A percentile compares a stretch with the other conserved stretches of the same genome.
Evolutionary conservation across 2,329 filamentous ascomycete genomes (phyloP).

Genomic region (Aspergillus udagawae): DNA sequence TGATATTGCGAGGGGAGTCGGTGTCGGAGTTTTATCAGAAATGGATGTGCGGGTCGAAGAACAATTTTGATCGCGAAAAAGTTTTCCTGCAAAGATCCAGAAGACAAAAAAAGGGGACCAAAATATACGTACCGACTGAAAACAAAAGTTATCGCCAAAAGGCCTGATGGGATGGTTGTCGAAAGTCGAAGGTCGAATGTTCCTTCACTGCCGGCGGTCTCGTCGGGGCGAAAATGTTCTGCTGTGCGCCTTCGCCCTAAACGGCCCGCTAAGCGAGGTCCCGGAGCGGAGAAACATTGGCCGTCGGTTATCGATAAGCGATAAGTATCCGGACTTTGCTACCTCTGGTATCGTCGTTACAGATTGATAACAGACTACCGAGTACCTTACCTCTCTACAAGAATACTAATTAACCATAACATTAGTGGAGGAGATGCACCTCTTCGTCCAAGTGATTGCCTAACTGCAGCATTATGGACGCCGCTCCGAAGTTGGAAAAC

Average conservation of each 20-base stretch:
- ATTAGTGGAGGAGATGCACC: neutral
- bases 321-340: neutral
- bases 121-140: slow-evolving; percentile 37
- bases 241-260: slow-evolving; percentile 39
- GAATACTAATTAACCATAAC: neutral
- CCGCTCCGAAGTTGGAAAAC: slow-evolving; percentile 18
- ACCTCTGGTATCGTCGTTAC: neutral
- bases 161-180: slow-evolving; percentile 36
- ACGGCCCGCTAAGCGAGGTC: slow-evolving; percentile 35
- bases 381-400: neutral
- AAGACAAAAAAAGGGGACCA: slow-evolving; percentile 2
- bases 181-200: slow-evolving; percentile 39
- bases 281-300: slow-evolving; percentile 24
- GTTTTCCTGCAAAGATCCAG: slow-evolving; percentile 10
- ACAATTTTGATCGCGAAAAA: slow-evolving; percentile 7
- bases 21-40: slow-evolving; percentile 9
- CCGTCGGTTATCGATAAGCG: slow-evolving; percentile 14
- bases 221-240: slow-evolving; percentile 33
- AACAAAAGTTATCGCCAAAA: slow-evolving; percentile 33
- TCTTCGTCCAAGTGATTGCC: neutral
- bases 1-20: slow-evolving; percentile 2
- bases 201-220: slow-evolving; percentile 32
- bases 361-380: too few relatives aligned
- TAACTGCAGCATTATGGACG: slow-evolving; percentile 17
- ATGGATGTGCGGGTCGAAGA: slow-evolving; percentile 14